These are phyloP conservation scores for Dovyalis caffra DNA, from an alignment of 345 rosid species.

Conservation along the genomic window DNA sequence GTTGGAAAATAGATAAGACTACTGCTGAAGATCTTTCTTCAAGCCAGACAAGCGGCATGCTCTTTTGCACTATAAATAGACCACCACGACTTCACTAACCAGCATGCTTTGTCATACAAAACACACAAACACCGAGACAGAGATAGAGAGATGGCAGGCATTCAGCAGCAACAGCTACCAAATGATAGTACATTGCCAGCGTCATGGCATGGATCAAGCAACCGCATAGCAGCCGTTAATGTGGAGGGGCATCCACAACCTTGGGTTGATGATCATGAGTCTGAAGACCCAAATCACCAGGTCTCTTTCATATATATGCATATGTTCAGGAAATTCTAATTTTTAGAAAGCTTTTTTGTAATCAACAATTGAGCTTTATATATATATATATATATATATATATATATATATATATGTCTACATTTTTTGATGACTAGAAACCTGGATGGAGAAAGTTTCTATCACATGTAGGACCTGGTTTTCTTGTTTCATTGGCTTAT, in stretches of 20 bases:
- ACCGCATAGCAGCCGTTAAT: conserved; percentile 35
- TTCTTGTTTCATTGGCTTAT: conserved; percentile 62
- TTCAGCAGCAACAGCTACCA: conserved; percentile 18
- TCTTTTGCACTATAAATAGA: neutral
- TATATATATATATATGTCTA: too few relatives aligned
- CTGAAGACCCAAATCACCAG: conserved; percentile 6
- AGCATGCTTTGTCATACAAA: neutral
- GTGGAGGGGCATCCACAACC: conserved; percentile 21
- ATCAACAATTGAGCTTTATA: neutral
- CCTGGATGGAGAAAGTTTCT: conserved; percentile 61
- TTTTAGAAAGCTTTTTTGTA: neutral
- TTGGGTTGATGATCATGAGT: neutral
- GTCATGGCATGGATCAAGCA: conserved; percentile 31
- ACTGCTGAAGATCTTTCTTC: neutral
- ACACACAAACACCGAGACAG: neutral
- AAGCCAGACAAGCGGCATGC: neutral
- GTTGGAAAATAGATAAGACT: too few relatives aligned
- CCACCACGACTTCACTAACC: neutral
- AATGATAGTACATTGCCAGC: conserved; percentile 13
- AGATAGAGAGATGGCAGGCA: conserved; percentile 22
- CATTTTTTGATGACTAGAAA: conserved; percentile 21
- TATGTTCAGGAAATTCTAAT: neutral
- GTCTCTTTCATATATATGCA: neutral
- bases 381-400: too few relatives aligned
- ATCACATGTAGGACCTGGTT: conserved; percentile 58